Conservation (phyloP, 495 filamentous ascomycete species). For the Penicillium cinerascens region DNA sequence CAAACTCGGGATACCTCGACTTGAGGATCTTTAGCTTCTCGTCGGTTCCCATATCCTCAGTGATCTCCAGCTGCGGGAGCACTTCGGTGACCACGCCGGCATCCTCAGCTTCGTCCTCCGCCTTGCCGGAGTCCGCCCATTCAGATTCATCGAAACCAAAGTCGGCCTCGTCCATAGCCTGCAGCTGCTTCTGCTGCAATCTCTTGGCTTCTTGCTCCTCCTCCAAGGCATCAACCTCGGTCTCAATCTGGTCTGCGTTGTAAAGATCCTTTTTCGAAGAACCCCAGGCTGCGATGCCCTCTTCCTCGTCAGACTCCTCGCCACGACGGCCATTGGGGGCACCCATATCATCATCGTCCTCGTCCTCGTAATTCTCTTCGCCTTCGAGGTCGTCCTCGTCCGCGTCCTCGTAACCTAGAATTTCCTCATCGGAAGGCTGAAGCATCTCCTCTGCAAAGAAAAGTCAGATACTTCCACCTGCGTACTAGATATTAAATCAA, state of each 20-base stretch:
- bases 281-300: slow-evolving; percentile 79
- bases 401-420: slow-evolving; percentile 61
- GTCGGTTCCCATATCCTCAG: slow-evolving; percentile 69
- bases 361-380: slow-evolving; percentile 31
- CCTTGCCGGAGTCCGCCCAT: slow-evolving; percentile 59
- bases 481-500: not conserved
- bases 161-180: slow-evolving; percentile 82
- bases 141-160: slow-evolving; percentile 88
- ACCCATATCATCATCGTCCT: slow-evolving; percentile 30
- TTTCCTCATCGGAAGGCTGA: slow-evolving; percentile 84
- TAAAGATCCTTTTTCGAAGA: slow-evolving; percentile 88
- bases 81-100: slow-evolving; percentile 70
- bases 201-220: slow-evolving; percentile 87
- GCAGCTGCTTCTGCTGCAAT: slow-evolving; percentile 82
- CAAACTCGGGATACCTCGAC: slow-evolving; percentile 85
- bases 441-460: slow-evolving; percentile 50
- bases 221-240: slow-evolving; percentile 84
- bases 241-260: slow-evolving; percentile 83
- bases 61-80: slow-evolving; percentile 75
- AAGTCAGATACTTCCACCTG: slow-evolving; percentile 12
- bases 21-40: slow-evolving; percentile 75
- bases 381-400: slow-evolving; percentile 55
- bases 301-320: slow-evolving; percentile 52
- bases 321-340: slow-evolving; percentile 22
- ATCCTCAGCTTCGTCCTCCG: slow-evolving; percentile 34